Evolutionary conservation across 2,329 filamentous ascomycete species (phyloP).

Genomic region (Colletotrichum sp.): DNA sequence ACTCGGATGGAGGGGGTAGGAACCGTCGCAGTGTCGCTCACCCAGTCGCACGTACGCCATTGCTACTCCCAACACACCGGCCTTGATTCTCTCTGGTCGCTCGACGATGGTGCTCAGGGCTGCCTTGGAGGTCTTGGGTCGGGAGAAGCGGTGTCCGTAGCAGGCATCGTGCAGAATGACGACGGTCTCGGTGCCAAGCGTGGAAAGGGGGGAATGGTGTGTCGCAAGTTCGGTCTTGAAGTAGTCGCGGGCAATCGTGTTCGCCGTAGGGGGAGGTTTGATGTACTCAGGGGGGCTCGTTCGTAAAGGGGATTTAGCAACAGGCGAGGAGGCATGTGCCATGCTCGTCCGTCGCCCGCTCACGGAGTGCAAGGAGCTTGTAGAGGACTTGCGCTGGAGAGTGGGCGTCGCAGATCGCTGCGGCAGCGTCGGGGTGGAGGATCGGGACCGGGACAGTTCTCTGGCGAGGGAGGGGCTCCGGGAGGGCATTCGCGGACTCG

Average conservation of each 20-base stretch:
- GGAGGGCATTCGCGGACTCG: conserved; percentile 40
- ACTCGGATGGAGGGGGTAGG: conserved; percentile 69
- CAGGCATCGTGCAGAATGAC: conserved; percentile 93
- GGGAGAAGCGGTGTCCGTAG: conserved; percentile 90
- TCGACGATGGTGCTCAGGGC: conserved; percentile 86
- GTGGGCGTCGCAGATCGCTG: conserved; percentile 47
- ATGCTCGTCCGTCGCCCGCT: conserved; percentile 56
- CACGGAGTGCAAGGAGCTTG: conserved; percentile 59
- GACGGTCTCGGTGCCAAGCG: conserved; percentile 64
- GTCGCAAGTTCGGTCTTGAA: conserved; percentile 72
- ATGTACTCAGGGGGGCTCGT: conserved; percentile 38
- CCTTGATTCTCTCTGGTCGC: conserved; percentile 87
- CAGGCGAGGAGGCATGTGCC: conserved; percentile 48
- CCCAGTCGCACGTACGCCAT: conserved; percentile 91
- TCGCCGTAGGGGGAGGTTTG: conserved; percentile 49
- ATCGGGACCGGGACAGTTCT: conserved; percentile 43
- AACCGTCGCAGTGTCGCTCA: conserved; percentile 75
- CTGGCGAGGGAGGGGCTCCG: conserved; percentile 47
- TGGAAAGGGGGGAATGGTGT: conserved; percentile 55
- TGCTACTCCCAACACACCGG: conserved; percentile 80
- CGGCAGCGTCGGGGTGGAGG: conserved; percentile 53
- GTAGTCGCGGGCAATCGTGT: conserved; percentile 67
- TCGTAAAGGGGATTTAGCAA: conserved; percentile 40
- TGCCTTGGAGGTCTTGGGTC: conserved; percentile 76
- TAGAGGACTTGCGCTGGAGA: conserved; percentile 60